Conservation (phyloP, 176 grass and related monocot species). For the Thalia dealbata region DNA sequence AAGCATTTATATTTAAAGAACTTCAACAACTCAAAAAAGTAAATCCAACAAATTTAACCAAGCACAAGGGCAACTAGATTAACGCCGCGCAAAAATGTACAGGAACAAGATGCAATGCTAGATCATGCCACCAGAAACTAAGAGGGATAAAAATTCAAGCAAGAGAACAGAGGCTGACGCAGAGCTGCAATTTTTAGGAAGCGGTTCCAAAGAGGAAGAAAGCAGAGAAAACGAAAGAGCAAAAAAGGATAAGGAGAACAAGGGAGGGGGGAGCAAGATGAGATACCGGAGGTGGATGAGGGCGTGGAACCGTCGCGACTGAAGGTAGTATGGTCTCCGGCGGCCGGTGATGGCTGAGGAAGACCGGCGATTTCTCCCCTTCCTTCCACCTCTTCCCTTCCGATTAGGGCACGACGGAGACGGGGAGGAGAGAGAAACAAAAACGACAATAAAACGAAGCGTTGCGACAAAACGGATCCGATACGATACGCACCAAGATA, state of each 20-base stretch:
- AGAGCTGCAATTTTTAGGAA: background rate
- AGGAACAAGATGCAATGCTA: background rate
- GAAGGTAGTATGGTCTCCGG: background rate
- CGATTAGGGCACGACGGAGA: background rate
- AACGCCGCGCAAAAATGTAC: background rate
- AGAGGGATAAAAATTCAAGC: background rate
- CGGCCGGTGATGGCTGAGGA: background rate
- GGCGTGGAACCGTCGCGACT: background rate
- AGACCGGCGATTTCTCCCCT: background rate
- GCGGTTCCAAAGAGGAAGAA: background rate
- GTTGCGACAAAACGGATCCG: background rate
- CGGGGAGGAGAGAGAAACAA: background rate
- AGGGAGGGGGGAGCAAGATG: background rate
- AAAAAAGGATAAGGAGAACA: background rate
- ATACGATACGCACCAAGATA: background rate
- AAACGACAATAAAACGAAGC: background rate
- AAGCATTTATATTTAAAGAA: background rate
- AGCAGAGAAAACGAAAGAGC: background rate
- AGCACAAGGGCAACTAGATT: background rate
- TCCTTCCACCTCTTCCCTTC: background rate
- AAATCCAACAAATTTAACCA: background rate
- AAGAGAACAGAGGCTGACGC: background rate
- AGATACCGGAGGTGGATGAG: background rate
- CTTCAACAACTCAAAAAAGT: background rate
- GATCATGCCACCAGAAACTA: background rate